These are phyloP conservation scores for Aureobasidium sp. DNA, from an alignment of 2,329 filamentous ascomycete species.

Conservation along the genomic window DNA sequence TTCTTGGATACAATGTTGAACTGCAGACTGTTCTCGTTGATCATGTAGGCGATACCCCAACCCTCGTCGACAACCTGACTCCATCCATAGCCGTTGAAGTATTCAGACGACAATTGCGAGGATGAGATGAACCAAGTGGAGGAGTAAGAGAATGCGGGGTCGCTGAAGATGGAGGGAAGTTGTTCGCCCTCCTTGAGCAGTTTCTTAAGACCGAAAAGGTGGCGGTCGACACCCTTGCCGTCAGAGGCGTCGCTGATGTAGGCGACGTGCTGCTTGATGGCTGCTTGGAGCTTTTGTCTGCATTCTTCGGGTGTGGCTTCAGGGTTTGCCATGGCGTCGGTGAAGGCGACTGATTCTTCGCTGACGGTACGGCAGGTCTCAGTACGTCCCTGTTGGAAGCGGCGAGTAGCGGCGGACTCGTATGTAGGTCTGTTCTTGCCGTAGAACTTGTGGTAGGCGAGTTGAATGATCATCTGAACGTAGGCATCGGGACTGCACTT, in stretches of 20 bases:
- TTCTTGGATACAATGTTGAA: conserved; percentile 97
- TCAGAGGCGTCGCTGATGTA: conserved; percentile 87
- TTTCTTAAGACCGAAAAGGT: conserved; percentile 96
- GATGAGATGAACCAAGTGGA: conserved; percentile 83
- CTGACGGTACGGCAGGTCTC: conserved; percentile 92
- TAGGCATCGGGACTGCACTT: conserved; percentile 96
- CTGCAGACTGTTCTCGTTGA: conserved; percentile 97
- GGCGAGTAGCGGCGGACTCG: conserved; percentile 88
- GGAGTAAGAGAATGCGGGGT: conserved; percentile 78
- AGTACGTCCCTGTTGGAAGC: conserved; percentile 92
- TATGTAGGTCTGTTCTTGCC: conserved; percentile 97
- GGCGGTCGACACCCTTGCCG: conserved; percentile 88
- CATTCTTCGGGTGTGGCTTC: conserved; percentile 54
- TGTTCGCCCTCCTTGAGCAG: conserved; percentile 72
- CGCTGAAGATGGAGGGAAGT: conserved; percentile 73
- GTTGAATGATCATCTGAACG: conserved; percentile 97
- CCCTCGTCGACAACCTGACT: conserved; percentile 93
- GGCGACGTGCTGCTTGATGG: conserved; percentile 72
- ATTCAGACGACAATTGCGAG: conserved; percentile 87
- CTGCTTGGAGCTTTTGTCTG: conserved; percentile 70
- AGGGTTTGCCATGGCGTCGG: conserved; percentile 72
- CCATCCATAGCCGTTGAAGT: conserved; percentile 99
- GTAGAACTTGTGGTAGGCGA: conserved; percentile 98
- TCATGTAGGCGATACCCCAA: conserved; percentile 99
- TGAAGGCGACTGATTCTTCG: conserved; percentile 86